A percentile compares a stretch with the other conserved stretches of the same genome.
Conservation (phyloP, 2,329 filamentous ascomycete species). For the Remersonia thermophila region DNA sequence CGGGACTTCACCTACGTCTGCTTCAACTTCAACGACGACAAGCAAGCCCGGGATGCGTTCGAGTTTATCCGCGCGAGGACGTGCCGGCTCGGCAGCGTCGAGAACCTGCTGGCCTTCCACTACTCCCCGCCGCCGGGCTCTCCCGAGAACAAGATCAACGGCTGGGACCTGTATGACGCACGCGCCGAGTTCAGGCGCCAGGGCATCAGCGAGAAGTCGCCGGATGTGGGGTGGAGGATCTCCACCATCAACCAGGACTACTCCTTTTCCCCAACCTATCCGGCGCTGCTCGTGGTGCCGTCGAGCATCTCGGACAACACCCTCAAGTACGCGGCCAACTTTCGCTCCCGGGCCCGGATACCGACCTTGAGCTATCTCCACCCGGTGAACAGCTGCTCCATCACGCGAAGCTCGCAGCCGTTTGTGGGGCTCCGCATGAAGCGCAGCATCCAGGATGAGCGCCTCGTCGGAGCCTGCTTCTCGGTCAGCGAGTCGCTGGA, state of each 20-base stretch:
- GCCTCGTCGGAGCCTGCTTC: conserved; percentile 85
- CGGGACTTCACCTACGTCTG: conserved; percentile 91
- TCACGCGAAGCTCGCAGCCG: conserved; percentile 88
- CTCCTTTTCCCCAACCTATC: conserved; percentile 84
- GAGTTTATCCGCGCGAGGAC: conserved; percentile 73
- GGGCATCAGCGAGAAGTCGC: conserved; percentile 72
- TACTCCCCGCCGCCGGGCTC: conserved; percentile 56
- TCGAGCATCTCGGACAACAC: conserved; percentile 91
- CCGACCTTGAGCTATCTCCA: conserved; percentile 91
- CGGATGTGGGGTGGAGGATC: conserved; percentile 74
- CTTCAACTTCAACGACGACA: conserved; percentile 71
- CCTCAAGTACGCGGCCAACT: conserved; percentile 81
- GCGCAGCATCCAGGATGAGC: conserved; percentile 90
- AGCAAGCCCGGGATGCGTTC: conserved; percentile 69
- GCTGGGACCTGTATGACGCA: conserved; percentile 78
- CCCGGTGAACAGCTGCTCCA: conserved; percentile 90
- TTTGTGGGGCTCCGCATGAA: conserved; percentile 76
- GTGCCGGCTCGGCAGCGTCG: conserved; percentile 69
- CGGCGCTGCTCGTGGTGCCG: conserved; percentile 71
- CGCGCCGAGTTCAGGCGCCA: conserved; percentile 76
- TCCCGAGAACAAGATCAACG: conserved; percentile 61
- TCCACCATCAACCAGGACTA: conserved; percentile 86
- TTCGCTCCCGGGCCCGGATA: conserved; percentile 79
- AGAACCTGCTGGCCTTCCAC: conserved; percentile 82
- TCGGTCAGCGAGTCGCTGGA: conserved; percentile 43